Evolutionary conservation across 176 grass and related monocot species (phyloP).

Genomic region (Zoysia pacifica): DNA sequence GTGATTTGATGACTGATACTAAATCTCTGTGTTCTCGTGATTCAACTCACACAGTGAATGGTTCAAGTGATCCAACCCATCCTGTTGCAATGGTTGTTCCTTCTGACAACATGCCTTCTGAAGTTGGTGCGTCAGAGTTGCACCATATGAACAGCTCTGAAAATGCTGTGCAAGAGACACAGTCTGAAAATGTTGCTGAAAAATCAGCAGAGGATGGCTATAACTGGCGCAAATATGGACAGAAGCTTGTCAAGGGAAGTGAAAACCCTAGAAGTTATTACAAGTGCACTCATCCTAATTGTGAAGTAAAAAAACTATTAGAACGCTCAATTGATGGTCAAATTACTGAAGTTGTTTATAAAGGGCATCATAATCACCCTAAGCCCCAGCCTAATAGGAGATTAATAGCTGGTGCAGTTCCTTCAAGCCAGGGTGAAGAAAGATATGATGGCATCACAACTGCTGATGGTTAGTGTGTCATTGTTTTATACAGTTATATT

Average conservation of each 20-base stretch:
- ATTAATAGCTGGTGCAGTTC: constrained; percentile 55
- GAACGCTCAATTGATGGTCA: constrained; percentile 88
- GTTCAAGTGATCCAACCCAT: constrained; percentile 45
- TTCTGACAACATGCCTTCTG: constrained; percentile 44
- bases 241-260: constrained; percentile 96
- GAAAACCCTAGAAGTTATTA: constrained; percentile 99
- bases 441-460: constrained; percentile 47
- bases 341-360: constrained; percentile 92
- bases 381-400: constrained; percentile 84
- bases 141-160: constrained; percentile 48
- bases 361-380: constrained; percentile 86
- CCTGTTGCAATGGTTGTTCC: constrained; percentile 50
- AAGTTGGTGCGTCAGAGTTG: constrained; percentile 52
- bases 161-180: constrained; percentile 50
- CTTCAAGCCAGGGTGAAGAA: constrained; percentile 68
- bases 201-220: constrained; percentile 86
- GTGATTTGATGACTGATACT: constrained; percentile 51
- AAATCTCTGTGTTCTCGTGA: constrained; percentile 47
- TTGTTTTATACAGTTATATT: constrained; percentile 2
- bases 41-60: constrained; percentile 43
- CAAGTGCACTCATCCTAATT: constrained; percentile 98
- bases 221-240: constrained; percentile 98
- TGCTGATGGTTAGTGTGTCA: constrained; percentile 61
- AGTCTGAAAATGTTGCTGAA: constrained; percentile 60
- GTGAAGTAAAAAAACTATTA: constrained; percentile 95